Conservation (phyloP, 805 yeast species). For the Myxozyma melibiosi region DNA sequence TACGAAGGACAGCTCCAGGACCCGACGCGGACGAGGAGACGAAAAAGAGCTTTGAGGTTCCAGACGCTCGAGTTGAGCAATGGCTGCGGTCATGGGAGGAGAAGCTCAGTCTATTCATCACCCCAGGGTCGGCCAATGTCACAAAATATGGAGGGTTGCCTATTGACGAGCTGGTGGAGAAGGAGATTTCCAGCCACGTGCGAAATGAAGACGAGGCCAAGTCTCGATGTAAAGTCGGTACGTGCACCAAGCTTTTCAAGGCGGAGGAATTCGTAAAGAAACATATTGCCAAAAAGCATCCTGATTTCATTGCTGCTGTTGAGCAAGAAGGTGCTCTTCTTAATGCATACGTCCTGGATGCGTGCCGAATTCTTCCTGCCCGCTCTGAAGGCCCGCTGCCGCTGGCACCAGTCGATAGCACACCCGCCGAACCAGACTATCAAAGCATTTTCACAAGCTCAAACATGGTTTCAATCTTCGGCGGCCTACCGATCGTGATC, state of each 20-base stretch:
- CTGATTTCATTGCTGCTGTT: constrained; percentile 23
- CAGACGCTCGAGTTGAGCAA: constrained; percentile 19
- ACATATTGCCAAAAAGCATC: constrained; percentile 31
- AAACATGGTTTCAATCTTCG: constrained; percentile 7
- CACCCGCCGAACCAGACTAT: background rate
- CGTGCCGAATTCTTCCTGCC: constrained; percentile 25
- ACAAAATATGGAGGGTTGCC: constrained; percentile 28
- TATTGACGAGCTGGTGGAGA: constrained; percentile 9
- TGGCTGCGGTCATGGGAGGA: constrained; percentile 31
- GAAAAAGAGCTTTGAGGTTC: background rate
- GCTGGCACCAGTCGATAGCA: background rate
- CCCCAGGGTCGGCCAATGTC: constrained; percentile 20
- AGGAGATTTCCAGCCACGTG: constrained; percentile 20
- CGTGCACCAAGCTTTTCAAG: constrained; percentile 31
- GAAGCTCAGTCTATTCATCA: constrained; percentile 20
- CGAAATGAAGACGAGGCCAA: constrained; percentile 29
- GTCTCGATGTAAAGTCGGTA: constrained; percentile 32
- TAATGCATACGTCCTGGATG: constrained; percentile 27
- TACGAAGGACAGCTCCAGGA: constrained; percentile 21
- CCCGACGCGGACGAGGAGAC: constrained; percentile 12
- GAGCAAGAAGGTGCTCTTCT: constrained; percentile 14
- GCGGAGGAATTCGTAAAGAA: constrained; percentile 34
- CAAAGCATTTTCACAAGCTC: background rate
- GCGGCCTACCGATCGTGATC: constrained; percentile 22
- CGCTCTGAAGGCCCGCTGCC: constrained; percentile 24